phyloP scores from a whole-genome alignment of 177 flowering plant species.

The Vitis hybrid region DNA sequence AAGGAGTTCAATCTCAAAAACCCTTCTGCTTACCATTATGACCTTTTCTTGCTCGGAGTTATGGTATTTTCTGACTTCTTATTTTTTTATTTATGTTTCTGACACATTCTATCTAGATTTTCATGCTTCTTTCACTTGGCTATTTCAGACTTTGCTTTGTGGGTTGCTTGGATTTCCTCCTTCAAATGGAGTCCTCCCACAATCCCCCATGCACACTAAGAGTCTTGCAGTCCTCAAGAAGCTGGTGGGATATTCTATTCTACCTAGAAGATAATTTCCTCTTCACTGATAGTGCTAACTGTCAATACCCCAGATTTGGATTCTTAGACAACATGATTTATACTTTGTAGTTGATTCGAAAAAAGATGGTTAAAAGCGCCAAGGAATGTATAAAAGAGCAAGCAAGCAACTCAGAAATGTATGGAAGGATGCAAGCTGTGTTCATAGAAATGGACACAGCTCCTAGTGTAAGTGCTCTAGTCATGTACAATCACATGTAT shows the following conservation, averaged over 20 bases:
- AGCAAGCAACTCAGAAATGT: slow-evolving; percentile 68
- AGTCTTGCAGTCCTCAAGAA: slow-evolving; percentile 81
- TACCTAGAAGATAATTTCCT: neutral
- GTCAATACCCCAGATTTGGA: neutral
- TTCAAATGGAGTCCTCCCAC: slow-evolving; percentile 92
- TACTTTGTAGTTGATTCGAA: slow-evolving; percentile 57
- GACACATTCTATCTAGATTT: neutral
- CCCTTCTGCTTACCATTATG: slow-evolving; percentile 89
- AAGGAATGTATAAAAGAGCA: slow-evolving; percentile 67
- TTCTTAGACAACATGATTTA: neutral
- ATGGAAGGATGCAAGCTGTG: slow-evolving; percentile 80
- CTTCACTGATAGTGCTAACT: neutral
- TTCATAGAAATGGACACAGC: slow-evolving; percentile 74
- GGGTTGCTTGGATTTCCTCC: slow-evolving; percentile 95
- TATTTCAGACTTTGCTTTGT: slow-evolving; percentile 72
- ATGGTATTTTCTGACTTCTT: slow-evolving; percentile 46
- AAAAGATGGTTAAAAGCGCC: slow-evolving; percentile 77
- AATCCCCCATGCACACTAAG: slow-evolving; percentile 98
- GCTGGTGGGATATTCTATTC: slow-evolving; percentile 45
- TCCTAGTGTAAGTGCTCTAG: slow-evolving; percentile 39
- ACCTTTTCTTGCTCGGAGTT: slow-evolving; percentile 75
- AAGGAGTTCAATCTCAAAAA: slow-evolving; percentile 89
- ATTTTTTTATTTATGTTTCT: neutral
- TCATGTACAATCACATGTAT: neutral
- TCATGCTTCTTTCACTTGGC: slow-evolving; percentile 2